Percentiles rank a stretch among this genome's conserved stretches.
phyloP scores from a whole-genome alignment of 352 stramenopile genomes.

The Pythium phragmiticola region DNA sequence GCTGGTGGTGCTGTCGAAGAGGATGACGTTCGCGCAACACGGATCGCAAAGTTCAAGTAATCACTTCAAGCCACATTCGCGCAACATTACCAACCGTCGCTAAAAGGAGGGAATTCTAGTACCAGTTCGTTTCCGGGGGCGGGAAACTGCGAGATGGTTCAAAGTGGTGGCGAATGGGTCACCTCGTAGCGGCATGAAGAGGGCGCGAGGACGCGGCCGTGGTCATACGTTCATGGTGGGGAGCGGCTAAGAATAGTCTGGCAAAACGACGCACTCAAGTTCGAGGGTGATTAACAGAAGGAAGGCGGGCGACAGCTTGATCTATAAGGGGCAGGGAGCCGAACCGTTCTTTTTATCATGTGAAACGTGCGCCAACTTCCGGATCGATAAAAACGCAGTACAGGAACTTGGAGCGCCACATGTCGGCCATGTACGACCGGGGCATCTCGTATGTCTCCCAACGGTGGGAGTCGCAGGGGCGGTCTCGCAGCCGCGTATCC shows the following conservation, averaged over 20 bases:
- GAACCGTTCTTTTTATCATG: too few species aligned
- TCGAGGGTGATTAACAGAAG: too few species aligned
- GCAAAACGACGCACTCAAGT: too few species aligned
- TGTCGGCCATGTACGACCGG: slow-evolving; percentile 22
- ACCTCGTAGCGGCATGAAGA: too few species aligned
- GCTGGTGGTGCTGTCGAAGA: neutral
- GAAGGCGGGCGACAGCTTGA: too few species aligned
- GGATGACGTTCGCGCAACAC: neutral
- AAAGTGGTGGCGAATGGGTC: too few species aligned
- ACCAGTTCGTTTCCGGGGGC: neutral
- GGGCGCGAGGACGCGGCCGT: too few species aligned
- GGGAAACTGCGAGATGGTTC: too few species aligned
- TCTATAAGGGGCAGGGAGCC: too few species aligned
- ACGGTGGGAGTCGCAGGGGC: slow-evolving; percentile 17
- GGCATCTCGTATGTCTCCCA: slow-evolving; percentile 26
- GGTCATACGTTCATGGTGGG: too few species aligned
- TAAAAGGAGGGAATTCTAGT: neutral
- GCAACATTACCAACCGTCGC: neutral
- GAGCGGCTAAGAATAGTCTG: too few species aligned
- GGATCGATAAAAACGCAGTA: neutral
- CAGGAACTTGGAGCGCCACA: neutral
- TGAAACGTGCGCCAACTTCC: too few species aligned
- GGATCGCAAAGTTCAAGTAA: neutral
- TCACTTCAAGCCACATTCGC: slow-evolving; percentile 6
- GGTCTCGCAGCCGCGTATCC: slow-evolving; percentile 9